These are phyloP conservation scores for Bertia moriformis DNA, from an alignment of 2,329 filamentous ascomycete species.

Conservation along the genomic window DNA sequence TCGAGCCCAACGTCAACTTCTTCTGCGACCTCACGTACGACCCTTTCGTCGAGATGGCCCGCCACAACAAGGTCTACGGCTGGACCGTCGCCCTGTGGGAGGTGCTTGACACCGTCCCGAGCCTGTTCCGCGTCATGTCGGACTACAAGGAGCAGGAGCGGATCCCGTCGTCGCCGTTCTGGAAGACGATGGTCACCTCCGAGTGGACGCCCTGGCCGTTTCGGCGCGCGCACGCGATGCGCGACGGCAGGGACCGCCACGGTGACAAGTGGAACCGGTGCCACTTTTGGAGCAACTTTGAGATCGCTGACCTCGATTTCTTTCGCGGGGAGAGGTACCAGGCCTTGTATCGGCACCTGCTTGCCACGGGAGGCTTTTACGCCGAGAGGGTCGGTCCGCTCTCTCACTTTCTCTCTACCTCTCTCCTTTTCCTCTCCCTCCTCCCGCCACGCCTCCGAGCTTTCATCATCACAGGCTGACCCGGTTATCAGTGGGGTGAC, in stretches of 20 bases:
- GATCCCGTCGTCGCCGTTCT: constrained; percentile 18
- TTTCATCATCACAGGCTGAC: not conserved
- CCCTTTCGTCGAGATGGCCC: constrained; percentile 28
- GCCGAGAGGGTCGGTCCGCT: constrained; percentile 17
- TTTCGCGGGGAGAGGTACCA: constrained; percentile 24
- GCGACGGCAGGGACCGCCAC: constrained; percentile 17
- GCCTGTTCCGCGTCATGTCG: constrained; percentile 22
- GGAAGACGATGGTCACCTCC: constrained; percentile 22
- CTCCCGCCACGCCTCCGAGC: not conserved
- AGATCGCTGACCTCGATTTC: constrained; percentile 29
- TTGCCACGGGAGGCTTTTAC: constrained; percentile 25
- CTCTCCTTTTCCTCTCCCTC: not conserved
- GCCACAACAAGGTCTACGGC: constrained; percentile 25
- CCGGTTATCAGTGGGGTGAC: constrained; percentile 25
- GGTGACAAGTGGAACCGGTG: constrained; percentile 27
- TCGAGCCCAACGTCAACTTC: constrained; percentile 28
- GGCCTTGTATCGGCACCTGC: constrained; percentile 22
- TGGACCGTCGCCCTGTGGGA: constrained; percentile 28
- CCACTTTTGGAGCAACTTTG: constrained; percentile 32
- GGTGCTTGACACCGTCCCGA: constrained; percentile 22
- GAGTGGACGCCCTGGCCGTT: constrained; percentile 26
- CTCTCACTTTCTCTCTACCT: not conserved
- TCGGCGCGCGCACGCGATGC: constrained; percentile 17
- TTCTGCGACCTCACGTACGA: constrained; percentile 30
- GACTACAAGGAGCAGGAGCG: constrained; percentile 22